Base-by-base conservation (phyloP, 1,284 basidiomycete species). In the Irpex sp. region DNA sequence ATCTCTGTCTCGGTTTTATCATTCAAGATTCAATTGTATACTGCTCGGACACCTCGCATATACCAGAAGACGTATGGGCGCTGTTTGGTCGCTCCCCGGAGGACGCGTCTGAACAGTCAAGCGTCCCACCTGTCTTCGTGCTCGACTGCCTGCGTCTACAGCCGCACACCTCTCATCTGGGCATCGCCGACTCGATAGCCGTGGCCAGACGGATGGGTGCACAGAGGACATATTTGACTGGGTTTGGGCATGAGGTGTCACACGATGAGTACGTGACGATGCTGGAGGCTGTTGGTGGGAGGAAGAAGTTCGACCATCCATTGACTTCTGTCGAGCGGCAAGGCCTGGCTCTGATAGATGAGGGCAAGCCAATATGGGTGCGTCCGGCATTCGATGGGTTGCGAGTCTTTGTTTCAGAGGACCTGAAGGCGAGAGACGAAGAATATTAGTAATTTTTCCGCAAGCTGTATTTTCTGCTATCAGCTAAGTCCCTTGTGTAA, bases 1-100 rank as follows among this genome's bases (percentile, higher is more conserved):
- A 87, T 71, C 71, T 85, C 56, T 90, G 85, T 68, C 81, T 88
- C 65, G 90, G 87, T n/a, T 93, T 92, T 77, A 79, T 86, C 66
- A 80, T 93, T 35, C 79, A 84, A 64, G 76, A 85, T 49, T 74
- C 79, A 42, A 69, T 92, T 53, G 76, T 84, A 12, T 91, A 92
- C 72, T 78, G 93, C 59, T 88, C 88, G 28, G 91, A 93, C 69
- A 87, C 86, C 42, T 91, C 88, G 4, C 71, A 79, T 67, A 88
- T 93, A 60, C 89, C 91, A 2, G 82, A 88, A 9, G 80, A 84
- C 35, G 80, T 84, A 47, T 90, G 89, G 87, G 63, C 72, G 14
- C 65, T 84, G 49, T 78, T 89, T 21, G 68, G 78, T 37, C 59
- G 59, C 14, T 64, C 68, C 58, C 71, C 66, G 8, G 64, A 70